Evolutionary conservation across 1,139 yeast species (phyloP).

Genomic region (Suhomyces ambrosiae): DNA sequence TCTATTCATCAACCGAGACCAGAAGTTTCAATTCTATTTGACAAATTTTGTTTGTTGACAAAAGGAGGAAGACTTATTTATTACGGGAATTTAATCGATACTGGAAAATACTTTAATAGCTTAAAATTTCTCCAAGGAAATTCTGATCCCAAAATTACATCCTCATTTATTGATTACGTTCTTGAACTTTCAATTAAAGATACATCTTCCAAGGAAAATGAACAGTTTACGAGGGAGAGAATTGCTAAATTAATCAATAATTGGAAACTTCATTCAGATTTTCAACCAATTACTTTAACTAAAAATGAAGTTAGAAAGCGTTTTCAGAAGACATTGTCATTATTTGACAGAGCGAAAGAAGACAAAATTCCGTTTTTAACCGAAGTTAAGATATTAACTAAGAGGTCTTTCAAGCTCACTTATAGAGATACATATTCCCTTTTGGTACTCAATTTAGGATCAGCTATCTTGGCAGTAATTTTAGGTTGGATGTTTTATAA

Average conservation of each 20-base stretch:
- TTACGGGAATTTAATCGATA: slow-evolving; percentile 52
- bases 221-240: slow-evolving; percentile 43
- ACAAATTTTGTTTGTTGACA: slow-evolving; percentile 69
- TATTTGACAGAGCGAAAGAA: slow-evolving; percentile 30
- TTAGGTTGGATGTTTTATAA: slow-evolving; percentile 78
- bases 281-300: slow-evolving; percentile 11
- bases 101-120: slow-evolving; percentile 20
- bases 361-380: slow-evolving; percentile 31
- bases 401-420: slow-evolving; percentile 57
- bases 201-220: slow-evolving; percentile 45
- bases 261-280: slow-evolving; percentile 45
- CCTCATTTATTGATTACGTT: slow-evolving; percentile 59
- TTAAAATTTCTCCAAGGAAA: slow-evolving; percentile 3
- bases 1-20: slow-evolving; percentile 87
- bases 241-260: slow-evolving; percentile 46
- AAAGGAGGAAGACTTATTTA: slow-evolving; percentile 66
- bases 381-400: slow-evolving; percentile 58
- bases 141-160: slow-evolving; percentile 7
- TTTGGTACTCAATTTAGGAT: slow-evolving; percentile 55
- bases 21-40: slow-evolving; percentile 68
- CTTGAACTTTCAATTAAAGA: slow-evolving; percentile 76
- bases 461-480: slow-evolving; percentile 57
- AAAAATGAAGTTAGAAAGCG: slow-evolving; percentile 17
- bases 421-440: slow-evolving; percentile 62
- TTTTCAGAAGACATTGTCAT: slow-evolving; percentile 26